Conservation (phyloP, 805 yeast genomes). For the Grigorovia jiainica region DNA sequence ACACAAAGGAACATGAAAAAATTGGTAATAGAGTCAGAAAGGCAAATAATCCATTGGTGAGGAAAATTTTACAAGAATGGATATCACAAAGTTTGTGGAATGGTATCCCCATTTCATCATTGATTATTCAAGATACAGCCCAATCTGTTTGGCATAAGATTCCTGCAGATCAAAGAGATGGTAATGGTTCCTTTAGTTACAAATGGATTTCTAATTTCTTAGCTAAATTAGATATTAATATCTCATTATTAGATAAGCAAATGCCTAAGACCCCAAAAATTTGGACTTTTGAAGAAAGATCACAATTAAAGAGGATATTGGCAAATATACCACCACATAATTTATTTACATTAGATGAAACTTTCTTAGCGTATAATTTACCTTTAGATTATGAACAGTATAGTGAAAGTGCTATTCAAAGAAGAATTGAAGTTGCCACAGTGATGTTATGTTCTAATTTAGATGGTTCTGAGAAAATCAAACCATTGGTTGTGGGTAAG, state of each 20-base stretch:
- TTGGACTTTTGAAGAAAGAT: conserved; percentile 53
- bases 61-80: conserved; percentile 61
- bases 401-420: conserved; percentile 30
- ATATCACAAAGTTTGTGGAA: conserved; percentile 60
- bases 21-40: conserved; percentile 39
- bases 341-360: conserved; percentile 52
- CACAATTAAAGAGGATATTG: conserved; percentile 38
- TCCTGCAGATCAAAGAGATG: conserved; percentile 46
- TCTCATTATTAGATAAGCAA: conserved; percentile 39
- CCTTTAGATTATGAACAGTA: conserved; percentile 50
- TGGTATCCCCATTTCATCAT: conserved; percentile 53
- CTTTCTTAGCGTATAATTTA: conserved; percentile 47
- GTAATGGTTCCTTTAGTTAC: conserved; percentile 54
- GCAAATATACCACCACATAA: conserved; percentile 40
- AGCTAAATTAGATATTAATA: conserved; percentile 41
- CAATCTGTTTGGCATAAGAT: conserved; percentile 53
- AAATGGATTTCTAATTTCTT: conserved; percentile 46
- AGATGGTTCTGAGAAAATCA: conserved; percentile 53
- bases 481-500: conserved; percentile 53
- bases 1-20: conserved; percentile 37
- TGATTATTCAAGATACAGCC: conserved; percentile 55
- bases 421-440: conserved; percentile 36
- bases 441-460: conserved; percentile 55
- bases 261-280: conserved; percentile 40
- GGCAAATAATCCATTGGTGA: conserved; percentile 43